These are phyloP conservation scores for Waltiozyma sp. DNA, from an alignment of 1,139 yeast species.

Conservation along the genomic window DNA sequence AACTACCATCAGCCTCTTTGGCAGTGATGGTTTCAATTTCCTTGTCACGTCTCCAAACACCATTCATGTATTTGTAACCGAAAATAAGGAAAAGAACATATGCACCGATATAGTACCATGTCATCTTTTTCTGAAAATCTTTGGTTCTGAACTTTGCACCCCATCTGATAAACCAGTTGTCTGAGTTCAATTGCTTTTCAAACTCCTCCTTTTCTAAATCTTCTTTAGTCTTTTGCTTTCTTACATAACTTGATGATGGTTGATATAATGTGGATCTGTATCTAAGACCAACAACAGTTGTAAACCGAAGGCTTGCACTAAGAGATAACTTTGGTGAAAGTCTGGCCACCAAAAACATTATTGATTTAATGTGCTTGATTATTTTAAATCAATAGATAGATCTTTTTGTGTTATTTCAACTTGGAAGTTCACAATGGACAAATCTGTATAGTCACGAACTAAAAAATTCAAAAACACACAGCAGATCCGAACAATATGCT, in stretches of 20 bases:
- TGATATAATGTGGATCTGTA: conserved; percentile 11
- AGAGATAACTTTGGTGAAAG: background rate
- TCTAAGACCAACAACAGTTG: conserved; percentile 1
- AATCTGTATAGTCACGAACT: too few species aligned
- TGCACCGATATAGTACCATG: conserved; percentile 46
- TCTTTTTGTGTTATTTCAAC: too few species aligned
- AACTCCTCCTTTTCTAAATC: conserved; percentile 22
- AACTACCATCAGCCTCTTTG: conserved; percentile 27
- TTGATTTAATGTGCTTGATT: background rate
- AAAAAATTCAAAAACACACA: too few species aligned
- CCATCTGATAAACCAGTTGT: conserved; percentile 27
- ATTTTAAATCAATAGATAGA: too few species aligned
- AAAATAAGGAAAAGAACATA: conserved; percentile 46
- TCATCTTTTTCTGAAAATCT: conserved; percentile 33
- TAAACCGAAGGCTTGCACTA: background rate
- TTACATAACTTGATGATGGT: conserved; percentile 16
- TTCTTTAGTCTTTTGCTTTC: conserved; percentile 19
- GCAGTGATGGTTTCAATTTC: conserved; percentile 37
- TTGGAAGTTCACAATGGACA: too few species aligned
- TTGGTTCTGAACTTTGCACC: conserved; percentile 36
- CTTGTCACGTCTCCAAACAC: conserved; percentile 52
- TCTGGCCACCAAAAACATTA: background rate
- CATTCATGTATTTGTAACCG: conserved; percentile 58
- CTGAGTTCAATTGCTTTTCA: conserved; percentile 23
- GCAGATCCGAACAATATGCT: too few species aligned